Percentiles rank a stretch among this genome's conserved stretches.
Evolutionary conservation across 495 filamentous ascomycete genomes (phyloP).

Genomic region (Acidomyces sp.): DNA sequence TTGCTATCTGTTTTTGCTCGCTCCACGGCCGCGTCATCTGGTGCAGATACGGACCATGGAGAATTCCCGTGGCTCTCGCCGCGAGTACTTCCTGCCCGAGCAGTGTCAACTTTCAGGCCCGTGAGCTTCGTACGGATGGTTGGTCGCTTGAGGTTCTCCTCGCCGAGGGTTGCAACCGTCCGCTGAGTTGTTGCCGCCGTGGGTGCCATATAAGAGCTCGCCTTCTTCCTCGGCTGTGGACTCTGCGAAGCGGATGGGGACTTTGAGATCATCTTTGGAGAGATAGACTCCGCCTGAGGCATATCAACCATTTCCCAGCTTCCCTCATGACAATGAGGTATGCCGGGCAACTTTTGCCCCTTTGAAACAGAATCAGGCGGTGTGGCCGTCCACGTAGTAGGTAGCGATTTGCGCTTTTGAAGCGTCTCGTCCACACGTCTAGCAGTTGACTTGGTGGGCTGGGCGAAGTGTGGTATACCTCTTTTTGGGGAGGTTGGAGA

Average conservation of each 20-base stretch:
- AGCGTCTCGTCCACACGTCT: slow-evolving; percentile 4
- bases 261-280: not conserved
- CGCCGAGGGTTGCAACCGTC: slow-evolving; percentile 7
- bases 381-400: slow-evolving; percentile 3
- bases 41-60: not conserved
- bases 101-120: not conserved
- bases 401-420: slow-evolving; percentile 14
- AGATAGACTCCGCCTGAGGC: not conserved
- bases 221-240: slow-evolving; percentile 11
- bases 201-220: slow-evolving; percentile 17
- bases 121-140: too few species aligned
- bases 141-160: slow-evolving; percentile 7
- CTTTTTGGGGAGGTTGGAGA: not conserved
- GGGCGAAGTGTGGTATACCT: slow-evolving; percentile 7
- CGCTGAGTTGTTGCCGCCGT: slow-evolving; percentile 16
- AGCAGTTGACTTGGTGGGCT: slow-evolving; percentile 13
- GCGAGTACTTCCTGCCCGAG: not conserved
- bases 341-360: too few species aligned
- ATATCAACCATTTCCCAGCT: not conserved
- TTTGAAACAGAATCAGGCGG: not conserved
- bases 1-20: not conserved
- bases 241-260: not conserved
- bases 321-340: too few species aligned
- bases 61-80: not conserved
- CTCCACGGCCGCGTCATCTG: not conserved